Conservation (phyloP, 768 basidiomycete species). For the Strobilomyces dryophilus region DNA sequence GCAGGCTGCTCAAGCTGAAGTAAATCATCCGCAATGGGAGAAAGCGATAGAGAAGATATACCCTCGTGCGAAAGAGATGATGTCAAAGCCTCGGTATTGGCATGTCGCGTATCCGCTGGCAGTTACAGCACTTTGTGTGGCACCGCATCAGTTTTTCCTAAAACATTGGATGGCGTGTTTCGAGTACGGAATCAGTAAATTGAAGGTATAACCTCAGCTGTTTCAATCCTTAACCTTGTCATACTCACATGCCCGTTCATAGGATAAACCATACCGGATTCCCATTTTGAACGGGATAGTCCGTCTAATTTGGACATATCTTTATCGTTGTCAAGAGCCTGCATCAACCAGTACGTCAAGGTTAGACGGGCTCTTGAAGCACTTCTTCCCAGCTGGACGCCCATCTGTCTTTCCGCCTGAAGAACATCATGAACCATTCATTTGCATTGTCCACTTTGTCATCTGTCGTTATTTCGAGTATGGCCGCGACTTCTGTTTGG, state of each 20-base stretch:
- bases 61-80: constrained; percentile 80
- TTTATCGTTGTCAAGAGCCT: constrained; percentile 90
- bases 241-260: background rate
- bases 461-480: constrained; percentile 82
- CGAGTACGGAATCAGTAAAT: constrained; percentile 65
- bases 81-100: constrained; percentile 89
- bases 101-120: constrained; percentile 78
- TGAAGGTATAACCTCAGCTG: constrained; percentile 56
- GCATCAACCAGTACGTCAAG: constrained; percentile 76
- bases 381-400: constrained; percentile 75
- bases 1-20: constrained; percentile 91
- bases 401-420: constrained; percentile 60
- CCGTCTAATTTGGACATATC: constrained; percentile 88
- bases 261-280: constrained; percentile 76
- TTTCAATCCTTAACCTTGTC: background rate
- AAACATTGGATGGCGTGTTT: constrained; percentile 77
- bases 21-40: constrained; percentile 93
- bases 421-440: constrained; percentile 71
- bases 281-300: constrained; percentile 78
- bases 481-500: constrained; percentile 76
- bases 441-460: constrained; percentile 77
- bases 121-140: constrained; percentile 80
- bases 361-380: constrained; percentile 67
- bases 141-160: constrained; percentile 79
- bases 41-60: constrained; percentile 84